These are phyloP conservation scores for Flaveria brownii DNA, from an alignment of 129 eudicot genomes.

Conservation along the genomic window DNA sequence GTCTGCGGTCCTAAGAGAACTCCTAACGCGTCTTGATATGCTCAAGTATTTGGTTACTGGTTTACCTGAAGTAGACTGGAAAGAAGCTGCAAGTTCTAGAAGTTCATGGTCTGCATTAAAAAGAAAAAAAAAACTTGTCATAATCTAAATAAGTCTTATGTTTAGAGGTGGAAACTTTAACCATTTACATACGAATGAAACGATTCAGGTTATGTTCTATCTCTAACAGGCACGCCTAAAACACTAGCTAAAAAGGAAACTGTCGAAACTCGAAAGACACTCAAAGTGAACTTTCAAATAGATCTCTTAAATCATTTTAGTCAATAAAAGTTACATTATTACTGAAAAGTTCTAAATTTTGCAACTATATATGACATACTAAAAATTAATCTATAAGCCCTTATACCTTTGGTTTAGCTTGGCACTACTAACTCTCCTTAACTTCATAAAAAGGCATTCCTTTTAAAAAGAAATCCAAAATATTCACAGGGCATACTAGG, in stretches of 20 bases:
- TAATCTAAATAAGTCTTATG: background rate
- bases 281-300: background rate
- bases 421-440: background rate
- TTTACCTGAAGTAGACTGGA: slow-evolving; percentile 67
- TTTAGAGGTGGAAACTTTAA: background rate
- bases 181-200: background rate
- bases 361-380: background rate
- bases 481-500: background rate
- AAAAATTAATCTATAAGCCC: background rate
- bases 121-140: background rate
- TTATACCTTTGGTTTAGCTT: background rate
- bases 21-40: slow-evolving; percentile 82
- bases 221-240: background rate
- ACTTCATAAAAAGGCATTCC: background rate
- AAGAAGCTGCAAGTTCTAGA: slow-evolving; percentile 79
- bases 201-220: background rate
- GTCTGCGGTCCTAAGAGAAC: slow-evolving; percentile 60
- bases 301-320: background rate
- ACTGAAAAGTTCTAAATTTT: background rate
- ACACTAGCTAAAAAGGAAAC: background rate
- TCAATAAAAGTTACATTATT: background rate
- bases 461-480: background rate
- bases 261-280: background rate
- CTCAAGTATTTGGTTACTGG: slow-evolving; percentile 62
- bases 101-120: slow-evolving; percentile 68